Conservation (phyloP, 768 basidiomycete species). For the Lactifluus volemus region DNA sequence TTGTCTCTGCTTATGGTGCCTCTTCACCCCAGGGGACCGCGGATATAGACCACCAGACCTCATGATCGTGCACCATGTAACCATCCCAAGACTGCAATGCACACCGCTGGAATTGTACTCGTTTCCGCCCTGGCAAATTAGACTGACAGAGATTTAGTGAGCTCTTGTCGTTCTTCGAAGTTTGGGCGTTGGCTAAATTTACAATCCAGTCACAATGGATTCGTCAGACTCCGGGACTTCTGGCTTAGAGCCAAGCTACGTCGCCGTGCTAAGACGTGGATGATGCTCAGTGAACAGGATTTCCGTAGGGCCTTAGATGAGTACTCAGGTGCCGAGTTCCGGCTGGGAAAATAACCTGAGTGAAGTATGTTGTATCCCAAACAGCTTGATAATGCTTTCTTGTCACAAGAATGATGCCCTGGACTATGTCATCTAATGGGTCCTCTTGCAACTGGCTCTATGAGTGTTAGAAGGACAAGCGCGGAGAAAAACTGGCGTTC, state of each 20-base stretch:
- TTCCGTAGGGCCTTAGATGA: slow-evolving; percentile 69
- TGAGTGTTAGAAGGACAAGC: background rate
- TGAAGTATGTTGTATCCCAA: background rate
- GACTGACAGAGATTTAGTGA: slow-evolving; percentile 73
- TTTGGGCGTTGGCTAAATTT: background rate
- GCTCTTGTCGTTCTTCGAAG: slow-evolving; percentile 22
- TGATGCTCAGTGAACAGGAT: slow-evolving; percentile 34
- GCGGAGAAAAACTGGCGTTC: background rate
- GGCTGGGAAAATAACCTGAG: slow-evolving; percentile 46
- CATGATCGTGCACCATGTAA: slow-evolving; percentile 61
- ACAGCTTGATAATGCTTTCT: background rate
- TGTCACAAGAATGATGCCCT: background rate
- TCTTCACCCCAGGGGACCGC: slow-evolving; percentile 33
- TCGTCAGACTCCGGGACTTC: background rate
- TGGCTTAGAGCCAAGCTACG: background rate
- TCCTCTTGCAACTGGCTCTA: background rate
- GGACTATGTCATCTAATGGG: background rate
- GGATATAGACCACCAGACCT: slow-evolving; percentile 65
- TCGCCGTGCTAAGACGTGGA: slow-evolving; percentile 14
- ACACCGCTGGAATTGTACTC: slow-evolving; percentile 59
- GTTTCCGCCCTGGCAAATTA: slow-evolving; percentile 82
- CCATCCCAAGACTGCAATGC: slow-evolving; percentile 28
- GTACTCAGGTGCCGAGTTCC: slow-evolving; percentile 66
- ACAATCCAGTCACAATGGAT: slow-evolving; percentile 21
- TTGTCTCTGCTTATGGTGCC: background rate